Percentiles rank a stretch among this genome's conserved stretches.
phyloP scores from a whole-genome alignment of 768 basidiomycete genomes.

The Phaffia australis region DNA sequence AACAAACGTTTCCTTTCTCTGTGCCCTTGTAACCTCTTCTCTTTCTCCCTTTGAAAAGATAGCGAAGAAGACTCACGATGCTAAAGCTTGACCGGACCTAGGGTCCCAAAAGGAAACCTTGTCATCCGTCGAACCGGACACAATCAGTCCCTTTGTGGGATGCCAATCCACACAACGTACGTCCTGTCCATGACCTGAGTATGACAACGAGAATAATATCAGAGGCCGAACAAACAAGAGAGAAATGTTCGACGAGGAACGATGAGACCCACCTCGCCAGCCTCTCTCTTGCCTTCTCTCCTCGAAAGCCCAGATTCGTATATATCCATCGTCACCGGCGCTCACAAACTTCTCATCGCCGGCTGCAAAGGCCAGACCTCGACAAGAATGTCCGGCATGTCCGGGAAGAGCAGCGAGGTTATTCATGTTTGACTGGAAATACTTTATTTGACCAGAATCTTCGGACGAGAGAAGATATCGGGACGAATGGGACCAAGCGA shows the following conservation, averaged over 20 bases:
- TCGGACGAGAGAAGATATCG: constrained; percentile 85
- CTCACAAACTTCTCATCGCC: constrained; percentile 87
- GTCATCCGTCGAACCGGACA: constrained; percentile 94
- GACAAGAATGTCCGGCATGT: constrained; percentile 56
- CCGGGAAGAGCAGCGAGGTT: constrained; percentile 90
- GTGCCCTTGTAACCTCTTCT: no score
- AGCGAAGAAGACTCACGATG: constrained; percentile 51
- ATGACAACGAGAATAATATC: background rate
- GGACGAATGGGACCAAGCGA: constrained; percentile 87
- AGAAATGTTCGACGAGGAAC: background rate
- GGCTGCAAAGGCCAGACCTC: constrained; percentile 82
- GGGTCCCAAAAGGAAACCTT: constrained; percentile 99
- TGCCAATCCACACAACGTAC: constrained; percentile 99
- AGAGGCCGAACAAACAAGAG: constrained; percentile 6
- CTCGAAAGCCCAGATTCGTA: constrained; percentile 91
- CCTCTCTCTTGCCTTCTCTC: constrained; percentile 79
- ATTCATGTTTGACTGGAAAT: constrained; percentile 99
- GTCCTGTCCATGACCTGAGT: constrained; percentile 94
- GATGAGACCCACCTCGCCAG: constrained; percentile 54
- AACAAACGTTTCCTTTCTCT: no score
- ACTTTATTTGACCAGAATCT: constrained; percentile 89
- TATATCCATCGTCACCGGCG: constrained; percentile 86
- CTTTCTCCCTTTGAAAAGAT: constrained; percentile 1
- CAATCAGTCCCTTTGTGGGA: constrained; percentile 86
- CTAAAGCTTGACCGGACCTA: constrained; percentile 76